Evolutionary conservation across 768 basidiomycete genomes (phyloP).

Genomic region (Roridomyces roridus): DNA sequence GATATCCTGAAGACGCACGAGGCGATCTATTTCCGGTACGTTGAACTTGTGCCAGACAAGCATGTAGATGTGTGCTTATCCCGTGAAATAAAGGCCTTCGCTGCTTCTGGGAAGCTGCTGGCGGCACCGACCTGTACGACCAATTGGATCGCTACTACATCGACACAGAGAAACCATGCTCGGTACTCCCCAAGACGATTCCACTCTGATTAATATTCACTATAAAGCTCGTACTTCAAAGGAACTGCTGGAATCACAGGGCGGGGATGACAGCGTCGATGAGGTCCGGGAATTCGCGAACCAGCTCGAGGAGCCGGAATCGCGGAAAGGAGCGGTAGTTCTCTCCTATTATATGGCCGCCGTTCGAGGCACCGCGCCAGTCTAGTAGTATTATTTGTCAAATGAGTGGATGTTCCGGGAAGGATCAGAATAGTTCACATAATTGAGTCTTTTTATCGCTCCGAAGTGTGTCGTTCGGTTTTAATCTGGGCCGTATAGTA

Average conservation of each 20-base stretch:
- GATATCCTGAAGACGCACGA: too few species aligned
- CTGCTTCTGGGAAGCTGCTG: constrained; percentile 43
- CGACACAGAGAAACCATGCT: constrained; percentile 65
- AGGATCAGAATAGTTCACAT: neutral
- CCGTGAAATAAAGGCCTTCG: too few species aligned
- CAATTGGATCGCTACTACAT: constrained; percentile 76
- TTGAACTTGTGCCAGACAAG: too few species aligned
- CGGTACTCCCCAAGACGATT: constrained; percentile 70
- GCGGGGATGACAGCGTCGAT: constrained; percentile 39
- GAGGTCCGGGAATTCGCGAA: constrained; percentile 6
- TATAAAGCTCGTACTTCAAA: too few species aligned
- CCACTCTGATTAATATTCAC: constrained; percentile 65
- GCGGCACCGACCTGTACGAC: constrained; percentile 74
- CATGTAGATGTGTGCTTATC: too few species aligned
- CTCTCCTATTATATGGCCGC: constrained; percentile 18
- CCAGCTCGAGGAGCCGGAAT: constrained; percentile 18
- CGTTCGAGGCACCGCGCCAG: constrained; percentile 25
- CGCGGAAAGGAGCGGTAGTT: constrained; percentile 24
- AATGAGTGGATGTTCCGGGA: neutral
- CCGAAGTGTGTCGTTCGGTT: constrained; percentile 7
- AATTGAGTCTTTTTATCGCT: constrained; percentile 14
- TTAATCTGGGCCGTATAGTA: neutral
- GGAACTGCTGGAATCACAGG: constrained; percentile 62
- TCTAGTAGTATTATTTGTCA: constrained; percentile 11
- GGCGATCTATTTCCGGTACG: too few species aligned